Conservation (phyloP, 495 filamentous ascomycete species). For the Trichoderma asperelloides region DNA sequence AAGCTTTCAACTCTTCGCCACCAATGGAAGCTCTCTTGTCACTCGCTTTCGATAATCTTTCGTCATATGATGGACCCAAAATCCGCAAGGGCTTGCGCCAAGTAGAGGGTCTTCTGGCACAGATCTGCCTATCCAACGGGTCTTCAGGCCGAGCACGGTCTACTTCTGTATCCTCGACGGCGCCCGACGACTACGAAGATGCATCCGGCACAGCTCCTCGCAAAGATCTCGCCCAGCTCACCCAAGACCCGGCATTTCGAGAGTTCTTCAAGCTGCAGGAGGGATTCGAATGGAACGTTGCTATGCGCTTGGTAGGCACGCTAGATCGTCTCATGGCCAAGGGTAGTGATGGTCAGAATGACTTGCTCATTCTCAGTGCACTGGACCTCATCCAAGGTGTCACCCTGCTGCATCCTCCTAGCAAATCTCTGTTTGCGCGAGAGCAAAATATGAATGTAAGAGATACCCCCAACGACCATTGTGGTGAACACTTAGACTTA, state of each 20-base stretch:
- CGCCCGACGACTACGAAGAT: conserved; percentile 51
- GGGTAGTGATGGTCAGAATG: conserved; percentile 71
- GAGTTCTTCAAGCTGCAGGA: conserved; percentile 97
- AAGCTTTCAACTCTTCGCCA: neutral
- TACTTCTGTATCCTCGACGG: conserved; percentile 68
- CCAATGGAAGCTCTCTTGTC: conserved; percentile 86
- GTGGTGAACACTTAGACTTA: neutral
- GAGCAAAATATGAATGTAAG: conserved; percentile 89
- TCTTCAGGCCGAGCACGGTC: conserved; percentile 57
- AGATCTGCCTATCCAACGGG: conserved; percentile 80
- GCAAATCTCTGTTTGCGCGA: conserved; percentile 75
- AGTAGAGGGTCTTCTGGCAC: conserved; percentile 90
- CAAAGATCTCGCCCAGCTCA: conserved; percentile 60
- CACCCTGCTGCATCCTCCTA: conserved; percentile 87
- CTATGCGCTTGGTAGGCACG: conserved; percentile 74
- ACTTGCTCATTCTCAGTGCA: conserved; percentile 79
- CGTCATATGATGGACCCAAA: conserved; percentile 80
- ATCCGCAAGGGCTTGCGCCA: conserved; percentile 90
- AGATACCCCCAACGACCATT: conserved; percentile 5
- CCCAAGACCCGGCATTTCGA: conserved; percentile 80
- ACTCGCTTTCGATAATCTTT: conserved; percentile 92
- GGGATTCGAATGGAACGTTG: conserved; percentile 96
- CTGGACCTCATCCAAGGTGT: conserved; percentile 86
- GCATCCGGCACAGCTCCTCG: conserved; percentile 26
- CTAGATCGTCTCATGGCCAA: conserved; percentile 81